Percentiles rank a stretch among this genome's conserved stretches.
Evolutionary conservation across 331 rosid genomes (phyloP).

Genomic region (Dryas integrifolia): DNA sequence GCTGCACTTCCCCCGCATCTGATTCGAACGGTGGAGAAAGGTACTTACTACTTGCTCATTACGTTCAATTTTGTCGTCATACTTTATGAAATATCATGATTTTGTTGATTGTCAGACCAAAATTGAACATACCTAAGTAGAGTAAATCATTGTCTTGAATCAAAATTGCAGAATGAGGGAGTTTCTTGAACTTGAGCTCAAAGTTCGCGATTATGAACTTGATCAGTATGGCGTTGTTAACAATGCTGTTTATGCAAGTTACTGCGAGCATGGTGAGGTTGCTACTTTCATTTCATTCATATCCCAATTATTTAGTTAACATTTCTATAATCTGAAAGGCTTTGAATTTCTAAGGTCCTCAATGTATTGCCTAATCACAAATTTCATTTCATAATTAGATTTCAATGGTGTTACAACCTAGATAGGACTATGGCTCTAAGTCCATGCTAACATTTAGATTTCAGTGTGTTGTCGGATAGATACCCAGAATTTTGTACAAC

Average conservation of each 20-base stretch:
- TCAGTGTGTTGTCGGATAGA: too few relatives aligned
- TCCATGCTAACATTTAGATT: too few relatives aligned
- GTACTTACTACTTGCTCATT: slow-evolving; percentile 25
- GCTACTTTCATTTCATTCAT: not conserved
- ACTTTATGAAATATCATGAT: not conserved
- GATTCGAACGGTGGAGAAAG: slow-evolving; percentile 52
- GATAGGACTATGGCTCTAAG: too few relatives aligned
- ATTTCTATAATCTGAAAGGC: not conserved
- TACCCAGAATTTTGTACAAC: too few relatives aligned
- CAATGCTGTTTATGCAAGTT: slow-evolving; percentile 85
- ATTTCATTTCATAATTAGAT: not conserved
- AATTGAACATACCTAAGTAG: too few relatives aligned
- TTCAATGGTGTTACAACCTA: not conserved
- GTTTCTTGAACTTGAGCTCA: slow-evolving; percentile 58
- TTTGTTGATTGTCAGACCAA: not conserved
- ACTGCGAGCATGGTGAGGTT: slow-evolving; percentile 81
- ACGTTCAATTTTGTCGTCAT: not conserved
- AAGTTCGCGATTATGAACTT: slow-evolving; percentile 87
- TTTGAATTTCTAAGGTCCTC: not conserved
- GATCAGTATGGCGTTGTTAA: slow-evolving; percentile 94
- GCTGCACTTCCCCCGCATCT: slow-evolving; percentile 25
- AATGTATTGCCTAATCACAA: not conserved
- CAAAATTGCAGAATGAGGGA: slow-evolving; percentile 58
- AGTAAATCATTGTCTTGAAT: not conserved
- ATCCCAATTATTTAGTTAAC: not conserved